phyloP scores from a whole-genome alignment of 2,329 filamentous ascomycete genomes.

The Alternaria sp. region DNA sequence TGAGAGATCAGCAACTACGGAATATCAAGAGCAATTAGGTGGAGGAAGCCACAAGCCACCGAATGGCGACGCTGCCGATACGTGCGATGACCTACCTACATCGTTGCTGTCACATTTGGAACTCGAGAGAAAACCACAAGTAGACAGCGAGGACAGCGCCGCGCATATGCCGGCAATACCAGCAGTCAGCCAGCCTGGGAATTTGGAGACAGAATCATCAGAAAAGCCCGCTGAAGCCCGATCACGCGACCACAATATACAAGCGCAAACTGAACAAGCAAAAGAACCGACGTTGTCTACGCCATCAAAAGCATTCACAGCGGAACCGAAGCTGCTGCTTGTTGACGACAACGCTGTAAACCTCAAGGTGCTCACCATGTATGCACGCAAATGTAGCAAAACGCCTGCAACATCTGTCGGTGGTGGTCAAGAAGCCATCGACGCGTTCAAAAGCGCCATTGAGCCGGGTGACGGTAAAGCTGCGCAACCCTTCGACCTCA shows the following conservation, averaged over 20 bases:
- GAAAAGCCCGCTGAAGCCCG: neutral
- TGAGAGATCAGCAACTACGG: neutral
- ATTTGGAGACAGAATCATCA: neutral
- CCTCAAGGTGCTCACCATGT: conserved; percentile 17
- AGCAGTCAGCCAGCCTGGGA: too few relatives aligned
- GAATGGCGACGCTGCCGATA: neutral
- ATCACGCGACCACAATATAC: neutral
- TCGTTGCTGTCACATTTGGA: neutral
- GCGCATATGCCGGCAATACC: neutral
- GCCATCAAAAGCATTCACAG: neutral
- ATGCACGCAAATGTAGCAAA: conserved; percentile 15
- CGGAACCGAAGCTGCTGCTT: conserved; percentile 14
- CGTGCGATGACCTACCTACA: neutral
- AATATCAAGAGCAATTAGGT: neutral
- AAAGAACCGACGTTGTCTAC: neutral
- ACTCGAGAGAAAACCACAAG: neutral
- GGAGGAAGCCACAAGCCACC: neutral
- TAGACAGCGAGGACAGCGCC: neutral
- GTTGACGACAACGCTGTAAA: conserved; percentile 19
- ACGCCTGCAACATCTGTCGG: conserved; percentile 10
- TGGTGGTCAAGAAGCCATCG: conserved; percentile 16
- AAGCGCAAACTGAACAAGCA: neutral
- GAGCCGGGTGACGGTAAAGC: neutral
- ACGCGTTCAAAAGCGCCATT: conserved; percentile 7
- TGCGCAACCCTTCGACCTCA: conserved; percentile 14